Conservation (phyloP, 306 rosid genomes). For the Castanea crenata region DNA sequence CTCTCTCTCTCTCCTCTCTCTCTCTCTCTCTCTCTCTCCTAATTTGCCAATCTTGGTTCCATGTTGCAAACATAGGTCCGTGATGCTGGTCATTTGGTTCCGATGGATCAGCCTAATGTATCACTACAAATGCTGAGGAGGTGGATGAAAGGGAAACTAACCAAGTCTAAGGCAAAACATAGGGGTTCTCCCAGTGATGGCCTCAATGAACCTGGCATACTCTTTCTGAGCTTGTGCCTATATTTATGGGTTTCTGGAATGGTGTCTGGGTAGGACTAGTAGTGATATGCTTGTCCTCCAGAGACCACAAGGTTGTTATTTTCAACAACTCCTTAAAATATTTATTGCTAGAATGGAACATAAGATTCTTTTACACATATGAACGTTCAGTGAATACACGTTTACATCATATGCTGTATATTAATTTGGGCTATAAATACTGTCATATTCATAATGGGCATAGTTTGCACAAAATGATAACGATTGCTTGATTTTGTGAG, state of each 20-base stretch:
- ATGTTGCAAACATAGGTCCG: conserved; percentile 42
- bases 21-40: background rate
- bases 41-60: conserved; percentile 8
- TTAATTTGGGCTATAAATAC: background rate
- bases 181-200: conserved; percentile 40
- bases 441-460: background rate
- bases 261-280: background rate
- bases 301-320: background rate
- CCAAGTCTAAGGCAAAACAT: conserved; percentile 16
- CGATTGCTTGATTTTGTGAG: background rate
- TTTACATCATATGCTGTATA: background rate
- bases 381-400: background rate
- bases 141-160: conserved; percentile 78
- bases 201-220: conserved; percentile 2
- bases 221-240: conserved; percentile 15
- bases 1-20: background rate
- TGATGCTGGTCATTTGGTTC: conserved; percentile 90
- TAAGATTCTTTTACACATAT: background rate
- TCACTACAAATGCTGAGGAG: conserved; percentile 65
- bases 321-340: background rate
- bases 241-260: background rate
- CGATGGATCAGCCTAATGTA: conserved; percentile 92
- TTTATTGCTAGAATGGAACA: background rate
- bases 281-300: no score
- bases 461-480: background rate